Evolutionary conservation across 2,329 filamentous ascomycete species (phyloP).

Genomic region (Plectosphaerella sp.): DNA sequence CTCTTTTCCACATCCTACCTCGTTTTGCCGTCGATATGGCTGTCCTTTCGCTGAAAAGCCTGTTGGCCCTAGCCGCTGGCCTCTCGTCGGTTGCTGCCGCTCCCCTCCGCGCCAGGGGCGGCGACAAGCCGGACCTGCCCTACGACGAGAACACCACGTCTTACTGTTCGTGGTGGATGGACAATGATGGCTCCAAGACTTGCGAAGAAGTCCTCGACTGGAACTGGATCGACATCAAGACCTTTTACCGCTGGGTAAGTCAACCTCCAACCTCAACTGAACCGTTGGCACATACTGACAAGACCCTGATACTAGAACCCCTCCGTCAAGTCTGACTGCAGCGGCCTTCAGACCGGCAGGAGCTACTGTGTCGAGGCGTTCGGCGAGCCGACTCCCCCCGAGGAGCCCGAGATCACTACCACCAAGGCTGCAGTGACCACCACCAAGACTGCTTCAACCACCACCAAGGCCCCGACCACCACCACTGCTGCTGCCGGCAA

Average conservation of each 20-base stretch:
- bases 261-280: neutral
- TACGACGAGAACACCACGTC: slow-evolving; percentile 1
- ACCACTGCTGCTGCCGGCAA: slow-evolving; percentile 10
- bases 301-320: slow-evolving; percentile 2
- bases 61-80: too few species aligned
- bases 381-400: neutral
- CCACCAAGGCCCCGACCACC: slow-evolving; percentile 4
- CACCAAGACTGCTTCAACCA: slow-evolving; percentile 10
- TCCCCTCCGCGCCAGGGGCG: too few species aligned
- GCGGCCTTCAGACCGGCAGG: neutral
- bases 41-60: too few species aligned
- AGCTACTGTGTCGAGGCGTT: slow-evolving; percentile 6
- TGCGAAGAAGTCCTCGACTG: neutral
- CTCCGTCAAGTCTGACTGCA: neutral
- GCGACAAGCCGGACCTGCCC: neutral
- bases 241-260: slow-evolving; percentile 3
- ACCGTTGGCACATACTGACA: too few species aligned
- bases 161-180: slow-evolving; percentile 1
- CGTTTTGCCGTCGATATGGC: too few species aligned
- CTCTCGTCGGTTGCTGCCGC: too few species aligned
- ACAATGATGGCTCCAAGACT: slow-evolving; percentile 3
- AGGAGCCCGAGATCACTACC: neutral
- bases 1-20: too few species aligned
- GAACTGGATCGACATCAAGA: slow-evolving; percentile 1
- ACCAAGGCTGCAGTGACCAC: neutral